Base-by-base conservation (phyloP, 352 stramenopile species). In the Phytophthora sp. region DNA sequence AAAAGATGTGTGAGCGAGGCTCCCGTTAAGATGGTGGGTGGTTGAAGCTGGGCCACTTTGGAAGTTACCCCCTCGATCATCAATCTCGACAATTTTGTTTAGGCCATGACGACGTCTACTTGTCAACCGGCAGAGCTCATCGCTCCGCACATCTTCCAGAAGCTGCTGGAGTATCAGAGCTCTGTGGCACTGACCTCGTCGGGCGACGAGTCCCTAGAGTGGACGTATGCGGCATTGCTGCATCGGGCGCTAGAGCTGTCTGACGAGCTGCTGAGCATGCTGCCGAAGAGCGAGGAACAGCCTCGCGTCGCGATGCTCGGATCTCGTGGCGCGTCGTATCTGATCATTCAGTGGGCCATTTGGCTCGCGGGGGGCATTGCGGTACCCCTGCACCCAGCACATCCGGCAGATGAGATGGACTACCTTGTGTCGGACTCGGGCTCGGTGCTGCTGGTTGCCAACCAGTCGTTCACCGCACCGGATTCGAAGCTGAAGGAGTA, bases 301-400 rank as follows among this genome's bases (percentile, higher is more conserved):
- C 69, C 69, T 49, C 76, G 76, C 21, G 55, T 89, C 6, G 76
- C 77, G 12, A 62, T 77, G 33, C 71, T 89, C 15, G 76, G 78
- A 41, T 67, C 58, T 33, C 78, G 78, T 33, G 78, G 69, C 0
- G 66, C 78, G 33, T 77, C 78, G 45, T 93, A 90, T 56, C 54
- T 94, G 13, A 60, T 76, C 9, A 84, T 88, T 23, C 80, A 92
- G 51, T 96, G 83, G 84, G 85, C 76, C 3, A 88, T 89, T 58
- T 96, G 86, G 86, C 72, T 89, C 11, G 75, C 80, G 0, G 86
- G 83, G 9, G 80, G 65, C 30, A 73, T 92, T 36, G 84, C 79
- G 0, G 84, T 95, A 39, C 86, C 85, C 6, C 69, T 94, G 24
- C 84, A 89, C 55, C 51, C 77, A 1, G 67, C 66, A 0, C 84